Conservation (phyloP, 2,329 filamentous ascomycete species). For the Microthyrium microscopicum region DNA sequence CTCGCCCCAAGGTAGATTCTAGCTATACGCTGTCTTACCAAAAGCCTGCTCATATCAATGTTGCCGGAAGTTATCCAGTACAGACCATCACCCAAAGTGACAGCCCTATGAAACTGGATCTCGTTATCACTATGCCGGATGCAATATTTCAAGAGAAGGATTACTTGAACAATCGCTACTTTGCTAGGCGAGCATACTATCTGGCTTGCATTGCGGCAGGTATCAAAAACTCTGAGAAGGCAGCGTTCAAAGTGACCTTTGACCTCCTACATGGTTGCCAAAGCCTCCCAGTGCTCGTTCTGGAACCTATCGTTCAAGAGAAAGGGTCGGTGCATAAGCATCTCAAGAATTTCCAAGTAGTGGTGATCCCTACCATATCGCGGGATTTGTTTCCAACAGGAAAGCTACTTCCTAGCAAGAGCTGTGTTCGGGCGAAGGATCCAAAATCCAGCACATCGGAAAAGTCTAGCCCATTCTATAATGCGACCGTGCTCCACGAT, state of each 20-base stretch:
- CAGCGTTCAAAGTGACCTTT: constrained; percentile 43
- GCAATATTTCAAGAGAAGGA: constrained; percentile 81
- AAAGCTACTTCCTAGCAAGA: constrained; percentile 55
- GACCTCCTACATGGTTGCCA: constrained; percentile 54
- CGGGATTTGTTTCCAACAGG: constrained; percentile 50
- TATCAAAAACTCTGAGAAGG: constrained; percentile 41
- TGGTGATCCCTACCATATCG: constrained; percentile 60
- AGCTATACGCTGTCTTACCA: constrained; percentile 70
- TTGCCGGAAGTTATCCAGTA: constrained; percentile 73
- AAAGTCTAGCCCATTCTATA: constrained; percentile 46
- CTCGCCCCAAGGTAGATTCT: constrained; percentile 55
- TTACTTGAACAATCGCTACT: constrained; percentile 81
- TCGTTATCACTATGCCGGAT: constrained; percentile 72
- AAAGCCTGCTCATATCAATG: constrained; percentile 63
- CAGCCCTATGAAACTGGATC: constrained; percentile 47
- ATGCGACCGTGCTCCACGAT: constrained; percentile 68
- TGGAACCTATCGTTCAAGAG: constrained; percentile 20
- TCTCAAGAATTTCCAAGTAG: constrained; percentile 41
- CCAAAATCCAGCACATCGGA: constrained; percentile 19
- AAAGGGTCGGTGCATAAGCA: constrained; percentile 15
- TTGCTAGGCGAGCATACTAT: constrained; percentile 88
- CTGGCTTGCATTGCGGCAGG: constrained; percentile 63
- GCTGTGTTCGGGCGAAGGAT: constrained; percentile 46
- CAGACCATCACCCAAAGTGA: constrained; percentile 55
- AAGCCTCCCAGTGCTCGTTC: constrained; percentile 51